Conservation (phyloP, 495 filamentous ascomycete genomes). For the Aspergillus indologenus region DNA sequence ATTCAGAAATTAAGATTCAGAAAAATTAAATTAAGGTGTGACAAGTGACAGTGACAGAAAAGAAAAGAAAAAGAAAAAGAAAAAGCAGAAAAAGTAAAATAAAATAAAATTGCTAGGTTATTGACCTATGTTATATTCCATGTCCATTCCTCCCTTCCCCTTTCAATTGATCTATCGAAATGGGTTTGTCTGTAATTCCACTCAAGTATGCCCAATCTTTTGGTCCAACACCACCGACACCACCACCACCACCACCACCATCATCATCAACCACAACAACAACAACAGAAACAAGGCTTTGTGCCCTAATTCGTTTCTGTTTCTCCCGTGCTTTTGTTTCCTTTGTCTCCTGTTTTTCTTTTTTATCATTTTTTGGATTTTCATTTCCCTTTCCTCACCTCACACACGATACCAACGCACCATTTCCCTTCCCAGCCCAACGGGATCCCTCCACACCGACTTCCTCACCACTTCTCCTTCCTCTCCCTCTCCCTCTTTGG, state of each 20-base stretch:
- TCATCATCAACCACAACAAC: no score
- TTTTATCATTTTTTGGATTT: not conserved
- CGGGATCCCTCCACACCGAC: not conserved
- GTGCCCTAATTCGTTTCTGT: not conserved
- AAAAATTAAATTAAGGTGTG: not conserved
- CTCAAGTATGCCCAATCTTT: not conserved
- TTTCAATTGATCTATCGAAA: not conserved
- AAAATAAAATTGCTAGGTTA: not conserved
- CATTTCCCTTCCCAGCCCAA: not conserved
- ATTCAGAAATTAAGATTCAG: not conserved
- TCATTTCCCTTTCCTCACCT: not conserved
- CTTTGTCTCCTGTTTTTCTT: not conserved
- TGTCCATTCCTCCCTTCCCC: not conserved
- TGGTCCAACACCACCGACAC: not conserved
- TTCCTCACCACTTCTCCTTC: not conserved
- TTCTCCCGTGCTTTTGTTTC: not conserved
- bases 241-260: no score
- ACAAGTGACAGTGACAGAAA: not conserved
- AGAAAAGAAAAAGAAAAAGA: not conserved
- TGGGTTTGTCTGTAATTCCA: not conserved
- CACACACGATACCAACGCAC: conserved; percentile 1
- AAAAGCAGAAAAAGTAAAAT: not conserved
- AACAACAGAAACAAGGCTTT: not conserved
- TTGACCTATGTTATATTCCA: not conserved
- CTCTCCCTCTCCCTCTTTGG: no score